Evolutionary conservation across 805 yeast species (phyloP).

Genomic region (Cyberlindnera mycetangii): DNA sequence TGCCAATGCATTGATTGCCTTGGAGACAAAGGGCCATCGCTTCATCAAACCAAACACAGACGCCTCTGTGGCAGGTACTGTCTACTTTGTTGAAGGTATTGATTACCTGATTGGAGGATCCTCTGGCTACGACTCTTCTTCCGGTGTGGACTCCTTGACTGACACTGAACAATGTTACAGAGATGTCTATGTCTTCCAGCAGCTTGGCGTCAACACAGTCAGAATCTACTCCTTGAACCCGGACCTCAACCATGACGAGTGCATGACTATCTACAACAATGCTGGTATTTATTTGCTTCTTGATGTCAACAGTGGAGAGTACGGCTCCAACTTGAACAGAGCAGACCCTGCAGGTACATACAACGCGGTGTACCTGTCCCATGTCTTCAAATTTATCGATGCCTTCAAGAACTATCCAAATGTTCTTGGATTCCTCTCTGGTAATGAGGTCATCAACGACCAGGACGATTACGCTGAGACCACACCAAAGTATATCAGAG

Average conservation of each 20-base stretch:
- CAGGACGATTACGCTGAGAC: conserved; percentile 52
- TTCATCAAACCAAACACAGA: conserved; percentile 54
- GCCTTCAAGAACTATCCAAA: conserved; percentile 84
- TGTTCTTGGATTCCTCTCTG: conserved; percentile 83
- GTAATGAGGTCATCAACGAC: conserved; percentile 89
- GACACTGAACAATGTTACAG: conserved; percentile 70
- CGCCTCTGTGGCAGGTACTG: conserved; percentile 46
- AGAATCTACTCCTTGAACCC: conserved; percentile 84
- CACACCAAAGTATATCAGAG: conserved; percentile 80
- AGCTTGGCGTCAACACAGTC: conserved; percentile 80
- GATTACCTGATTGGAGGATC: conserved; percentile 96
- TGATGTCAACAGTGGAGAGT: conserved; percentile 78
- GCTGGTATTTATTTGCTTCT: conserved; percentile 88
- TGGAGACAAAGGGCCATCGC: conserved; percentile 51
- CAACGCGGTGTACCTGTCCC: conserved; percentile 63
- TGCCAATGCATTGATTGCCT: conserved; percentile 50
- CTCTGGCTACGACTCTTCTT: conserved; percentile 40
- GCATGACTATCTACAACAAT: conserved; percentile 84
- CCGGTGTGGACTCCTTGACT: conserved; percentile 61
- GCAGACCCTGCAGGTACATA: conserved; percentile 68
- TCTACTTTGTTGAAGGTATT: conserved; percentile 79
- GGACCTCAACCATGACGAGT: conserved; percentile 81
- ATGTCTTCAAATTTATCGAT: conserved; percentile 82
- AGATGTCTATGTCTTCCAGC: conserved; percentile 75
- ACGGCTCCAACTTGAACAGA: conserved; percentile 68